A percentile compares a stretch with the other conserved stretches of the same genome.
phyloP scores from a whole-genome alignment of 1,284 basidiomycete genomes.

The Schizophyllum amplum region DNA sequence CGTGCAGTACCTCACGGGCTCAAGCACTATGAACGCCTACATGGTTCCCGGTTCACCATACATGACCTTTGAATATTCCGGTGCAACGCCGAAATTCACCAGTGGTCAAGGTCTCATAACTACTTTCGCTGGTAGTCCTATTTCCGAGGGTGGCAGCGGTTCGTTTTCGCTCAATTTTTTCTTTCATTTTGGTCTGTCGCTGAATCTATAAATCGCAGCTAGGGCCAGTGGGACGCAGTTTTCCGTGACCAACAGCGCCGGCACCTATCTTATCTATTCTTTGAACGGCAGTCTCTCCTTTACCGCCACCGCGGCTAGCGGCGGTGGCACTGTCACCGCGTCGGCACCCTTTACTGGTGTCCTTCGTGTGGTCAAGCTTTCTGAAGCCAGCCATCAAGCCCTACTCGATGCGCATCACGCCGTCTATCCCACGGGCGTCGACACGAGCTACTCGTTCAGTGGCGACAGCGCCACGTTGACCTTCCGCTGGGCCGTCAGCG shows the following conservation, averaged over 20 bases:
- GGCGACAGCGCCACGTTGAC: slow-evolving; percentile 20
- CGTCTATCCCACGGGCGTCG: slow-evolving; percentile 23
- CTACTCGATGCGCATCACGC: slow-evolving; percentile 22
- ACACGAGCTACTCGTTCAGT: slow-evolving; percentile 22
- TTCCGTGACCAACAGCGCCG: slow-evolving; percentile 18
- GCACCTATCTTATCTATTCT: slow-evolving; percentile 26
- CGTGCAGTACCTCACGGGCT: slow-evolving; percentile 24
- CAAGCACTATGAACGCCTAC: slow-evolving; percentile 22
- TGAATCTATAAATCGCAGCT: slow-evolving; percentile 12
- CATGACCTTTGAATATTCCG: slow-evolving; percentile 22
- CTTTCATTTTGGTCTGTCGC: not conserved
- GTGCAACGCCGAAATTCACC: slow-evolving; percentile 23
- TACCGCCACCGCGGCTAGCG: slow-evolving; percentile 14
- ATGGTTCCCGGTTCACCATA: slow-evolving; percentile 27
- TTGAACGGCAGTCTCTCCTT: slow-evolving; percentile 21
- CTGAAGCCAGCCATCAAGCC: slow-evolving; percentile 18
- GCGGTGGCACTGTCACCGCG: slow-evolving; percentile 18
- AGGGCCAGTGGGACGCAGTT: slow-evolving; percentile 21
- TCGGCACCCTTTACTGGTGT: slow-evolving; percentile 27
- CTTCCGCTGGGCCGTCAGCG: slow-evolving; percentile 23
- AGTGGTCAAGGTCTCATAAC: slow-evolving; percentile 21
- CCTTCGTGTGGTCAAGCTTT: slow-evolving; percentile 31
- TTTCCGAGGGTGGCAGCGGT: slow-evolving; percentile 16
- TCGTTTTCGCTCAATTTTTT: not conserved
- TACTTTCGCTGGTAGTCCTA: slow-evolving; percentile 19